A percentile compares a stretch with the other conserved stretches of the same genome.
Conservation (phyloP, 208 protist genomes). For the Wallacemonas sp. region DNA sequence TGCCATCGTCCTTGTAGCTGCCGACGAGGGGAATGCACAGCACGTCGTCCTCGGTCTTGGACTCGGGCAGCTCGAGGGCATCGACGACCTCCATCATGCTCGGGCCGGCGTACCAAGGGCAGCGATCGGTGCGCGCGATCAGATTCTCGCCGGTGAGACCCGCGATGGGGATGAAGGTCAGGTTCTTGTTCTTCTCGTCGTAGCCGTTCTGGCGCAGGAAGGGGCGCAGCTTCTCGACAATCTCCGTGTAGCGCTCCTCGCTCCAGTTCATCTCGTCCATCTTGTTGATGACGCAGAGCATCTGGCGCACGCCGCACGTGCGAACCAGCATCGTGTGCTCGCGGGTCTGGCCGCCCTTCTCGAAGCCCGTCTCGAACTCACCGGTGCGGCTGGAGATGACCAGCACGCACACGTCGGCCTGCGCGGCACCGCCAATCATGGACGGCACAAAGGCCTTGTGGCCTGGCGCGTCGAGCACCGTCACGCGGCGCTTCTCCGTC, state of each 20-base stretch:
- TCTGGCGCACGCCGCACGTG: slow-evolving; percentile 96
- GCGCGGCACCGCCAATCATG: slow-evolving; percentile 98
- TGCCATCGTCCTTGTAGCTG: slow-evolving; percentile 96
- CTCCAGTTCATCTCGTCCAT: slow-evolving; percentile 99
- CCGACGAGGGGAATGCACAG: slow-evolving; percentile 95
- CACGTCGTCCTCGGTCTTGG: slow-evolving; percentile 77
- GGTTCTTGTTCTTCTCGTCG: slow-evolving; percentile 82
- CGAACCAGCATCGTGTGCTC: slow-evolving; percentile 99
- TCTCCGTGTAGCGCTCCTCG: slow-evolving; percentile 96
- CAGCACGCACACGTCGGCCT: slow-evolving; percentile 98
- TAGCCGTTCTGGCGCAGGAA: slow-evolving; percentile 97
- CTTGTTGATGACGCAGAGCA: slow-evolving; percentile 99
- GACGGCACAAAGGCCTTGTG: slow-evolving; percentile 99
- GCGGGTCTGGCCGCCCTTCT: slow-evolving; percentile 98
- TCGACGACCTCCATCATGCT: slow-evolving; percentile 94
- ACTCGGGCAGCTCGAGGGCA: slow-evolving; percentile 74
- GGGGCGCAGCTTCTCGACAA: slow-evolving; percentile 92
- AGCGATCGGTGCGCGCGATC: slow-evolving; percentile 74
- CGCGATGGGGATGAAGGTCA: slow-evolving; percentile 97
- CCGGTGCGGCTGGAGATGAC: slow-evolving; percentile 98
- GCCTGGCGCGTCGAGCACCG: slow-evolving; percentile 99
- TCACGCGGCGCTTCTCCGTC: slow-evolving; percentile 96
- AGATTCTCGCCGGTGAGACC: slow-evolving; percentile 96
- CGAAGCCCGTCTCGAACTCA: slow-evolving; percentile 99
- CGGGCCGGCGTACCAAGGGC: slow-evolving; percentile 92